phyloP scores from a whole-genome alignment of 495 filamentous ascomycete genomes.

The Penicillium cinerascens region DNA sequence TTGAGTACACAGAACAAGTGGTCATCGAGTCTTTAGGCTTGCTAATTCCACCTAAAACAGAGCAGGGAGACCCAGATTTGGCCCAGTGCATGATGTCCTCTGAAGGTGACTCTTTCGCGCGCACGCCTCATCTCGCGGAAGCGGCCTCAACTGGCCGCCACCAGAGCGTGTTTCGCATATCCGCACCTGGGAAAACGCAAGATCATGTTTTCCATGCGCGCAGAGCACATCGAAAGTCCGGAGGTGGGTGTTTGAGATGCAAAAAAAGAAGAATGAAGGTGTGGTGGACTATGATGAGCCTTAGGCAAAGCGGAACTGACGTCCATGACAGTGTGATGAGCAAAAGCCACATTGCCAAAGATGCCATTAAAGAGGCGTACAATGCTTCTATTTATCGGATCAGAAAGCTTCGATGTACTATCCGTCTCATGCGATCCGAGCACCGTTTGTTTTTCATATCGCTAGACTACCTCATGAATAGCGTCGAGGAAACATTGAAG shows the following conservation, averaged over 20 bases:
- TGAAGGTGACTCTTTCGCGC: background rate
- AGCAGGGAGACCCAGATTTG: background rate
- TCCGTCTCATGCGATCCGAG: background rate
- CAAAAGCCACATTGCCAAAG: conserved; percentile 25
- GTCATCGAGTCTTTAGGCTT: background rate
- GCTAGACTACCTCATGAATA: conserved; percentile 12
- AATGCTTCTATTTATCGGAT: conserved; percentile 21
- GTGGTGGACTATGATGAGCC: background rate
- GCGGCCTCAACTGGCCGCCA: background rate
- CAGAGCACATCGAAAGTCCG: conserved; percentile 31
- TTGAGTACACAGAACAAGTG: too few relatives aligned
- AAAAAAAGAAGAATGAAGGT: conserved; percentile 35
- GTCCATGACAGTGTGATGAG: conserved; percentile 30
- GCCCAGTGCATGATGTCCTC: background rate
- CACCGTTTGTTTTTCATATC: conserved; percentile 15
- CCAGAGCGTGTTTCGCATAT: conserved; percentile 26
- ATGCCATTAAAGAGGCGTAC: conserved; percentile 19
- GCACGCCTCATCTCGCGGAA: background rate
- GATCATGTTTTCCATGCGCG: conserved; percentile 10
- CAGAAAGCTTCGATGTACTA: background rate
- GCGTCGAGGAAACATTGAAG: conserved; percentile 10
- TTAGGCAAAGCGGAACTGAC: background rate
- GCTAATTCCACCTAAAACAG: background rate
- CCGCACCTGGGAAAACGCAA: background rate
- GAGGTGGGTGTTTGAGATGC: conserved; percentile 28